Evolutionary conservation across 176 grass and related monocot species (phyloP).

Genomic region (Carex parvula): DNA sequence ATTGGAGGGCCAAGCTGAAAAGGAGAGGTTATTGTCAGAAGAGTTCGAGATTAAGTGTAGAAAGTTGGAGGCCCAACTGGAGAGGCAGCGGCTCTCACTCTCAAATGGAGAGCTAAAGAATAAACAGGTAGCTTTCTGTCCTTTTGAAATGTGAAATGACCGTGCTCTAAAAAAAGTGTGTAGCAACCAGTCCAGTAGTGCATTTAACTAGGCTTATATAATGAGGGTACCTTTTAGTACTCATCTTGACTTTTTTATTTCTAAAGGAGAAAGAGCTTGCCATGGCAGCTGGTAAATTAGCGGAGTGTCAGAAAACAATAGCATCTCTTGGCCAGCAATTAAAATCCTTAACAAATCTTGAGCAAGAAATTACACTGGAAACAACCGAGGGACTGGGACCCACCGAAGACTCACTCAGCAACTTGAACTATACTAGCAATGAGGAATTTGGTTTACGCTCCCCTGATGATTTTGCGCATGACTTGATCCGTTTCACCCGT

Average conservation of each 20-base stretch:
- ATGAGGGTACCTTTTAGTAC: not conserved
- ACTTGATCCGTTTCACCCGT: constrained; percentile 33
- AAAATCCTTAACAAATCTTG: constrained; percentile 68
- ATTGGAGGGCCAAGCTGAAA: constrained; percentile 61
- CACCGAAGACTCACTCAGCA: not conserved
- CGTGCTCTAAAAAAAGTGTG: not conserved
- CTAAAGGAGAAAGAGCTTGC: constrained; percentile 66
- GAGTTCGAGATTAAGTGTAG: constrained; percentile 65
- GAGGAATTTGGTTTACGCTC: constrained; percentile 17
- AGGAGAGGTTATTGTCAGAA: constrained; percentile 77
- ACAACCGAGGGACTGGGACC: not conserved
- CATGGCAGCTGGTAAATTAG: constrained; percentile 75
- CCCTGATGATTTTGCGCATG: constrained; percentile 29
- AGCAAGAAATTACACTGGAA: constrained; percentile 27
- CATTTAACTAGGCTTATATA: not conserved
- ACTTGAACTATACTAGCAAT: constrained; percentile 12
- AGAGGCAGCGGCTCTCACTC: constrained; percentile 46
- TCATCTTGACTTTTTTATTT: constrained; percentile 9
- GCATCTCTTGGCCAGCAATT: constrained; percentile 81
- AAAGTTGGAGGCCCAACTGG: constrained; percentile 71
- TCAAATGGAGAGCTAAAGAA: constrained; percentile 70
- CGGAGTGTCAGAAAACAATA: constrained; percentile 94
- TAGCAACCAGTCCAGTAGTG: not conserved
- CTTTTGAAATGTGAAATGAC: not conserved
- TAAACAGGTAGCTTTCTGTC: constrained; percentile 58